Evolutionary conservation across 257 asterid species (phyloP), one percentile per base, ranked within the genome.

Genomic region (Prunella vulgaris): DNA sequence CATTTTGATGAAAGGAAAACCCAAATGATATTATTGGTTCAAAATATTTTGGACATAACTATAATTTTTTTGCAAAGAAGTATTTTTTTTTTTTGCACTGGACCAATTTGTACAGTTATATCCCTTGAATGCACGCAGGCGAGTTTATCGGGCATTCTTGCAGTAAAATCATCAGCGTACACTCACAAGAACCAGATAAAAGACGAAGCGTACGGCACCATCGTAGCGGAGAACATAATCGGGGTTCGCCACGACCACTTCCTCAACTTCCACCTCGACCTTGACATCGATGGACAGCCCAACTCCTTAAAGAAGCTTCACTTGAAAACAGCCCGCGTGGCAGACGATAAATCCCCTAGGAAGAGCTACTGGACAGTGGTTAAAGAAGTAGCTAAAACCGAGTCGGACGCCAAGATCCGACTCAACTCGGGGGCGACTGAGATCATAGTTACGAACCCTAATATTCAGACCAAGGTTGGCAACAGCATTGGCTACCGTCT

Each of bases 201-300:
- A 4, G 70, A 68, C 21, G 78, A 79, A n/a, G 1, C 56, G 32
- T 77, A 76, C 30, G 84, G 82, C 6, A 74, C 77, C 10, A 22
- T 82, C 6, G 63, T 79, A 2, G 64, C 84, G 0, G 71, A 73
- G 37, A 79, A 82, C 56, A 30, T 25, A 18, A 20, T 80, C 1
- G 84, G 70, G 3, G 42, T 18, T 14, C 32, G 66, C n/a, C 80
- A 77, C 53, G 78, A 77, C 24, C 85, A 81, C 33, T 54, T 76
- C 65, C 51, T 80, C n/a, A 76, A 21, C 33, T 82, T 79, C 73
- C 59, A 79, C 49, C 78, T 82, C 0, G 84, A 82, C 58, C 75
- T 79, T 0, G 86, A 79, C 54, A 58, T 76, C 1, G 84, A 79
- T 15, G 84, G 80, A 1, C 25, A 6, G 10, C 61, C 54, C 3